phyloP scores from a whole-genome alignment of 345 rosid species.

The Melaleuca quinquenervia region DNA sequence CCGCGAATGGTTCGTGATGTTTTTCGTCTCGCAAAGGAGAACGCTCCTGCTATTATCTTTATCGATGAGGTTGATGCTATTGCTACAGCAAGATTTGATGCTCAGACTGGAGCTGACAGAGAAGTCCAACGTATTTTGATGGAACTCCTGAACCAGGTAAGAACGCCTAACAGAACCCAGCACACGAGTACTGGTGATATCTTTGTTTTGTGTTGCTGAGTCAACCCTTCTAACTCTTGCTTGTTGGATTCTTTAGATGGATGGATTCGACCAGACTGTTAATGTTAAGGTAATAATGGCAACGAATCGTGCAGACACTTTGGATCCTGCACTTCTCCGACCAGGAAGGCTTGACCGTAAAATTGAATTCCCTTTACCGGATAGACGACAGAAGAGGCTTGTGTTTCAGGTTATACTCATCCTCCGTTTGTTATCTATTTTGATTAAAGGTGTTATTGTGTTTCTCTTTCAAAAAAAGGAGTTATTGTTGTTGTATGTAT shows the following conservation, averaged over 20 bases:
- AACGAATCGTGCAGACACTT: slow-evolving; percentile 90
- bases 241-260: slow-evolving; percentile 41
- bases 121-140: slow-evolving; percentile 95
- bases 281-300: slow-evolving; percentile 99
- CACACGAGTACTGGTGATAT: not conserved
- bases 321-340: slow-evolving; percentile 97
- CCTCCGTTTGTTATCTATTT: not conserved
- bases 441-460: not conserved
- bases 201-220: not conserved
- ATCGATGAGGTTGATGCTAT: slow-evolving; percentile 98
- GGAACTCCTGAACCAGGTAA: slow-evolving; percentile 94
- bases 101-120: slow-evolving; percentile 99
- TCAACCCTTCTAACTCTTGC: not conserved
- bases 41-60: slow-evolving; percentile 97
- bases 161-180: not conserved
- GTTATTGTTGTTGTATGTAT: not conserved
- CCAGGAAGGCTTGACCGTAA: slow-evolving; percentile 96
- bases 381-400: slow-evolving; percentile 97
- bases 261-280: slow-evolving; percentile 95
- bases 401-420: slow-evolving; percentile 71
- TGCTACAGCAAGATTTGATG: slow-evolving; percentile 99
- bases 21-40: slow-evolving; percentile 95
- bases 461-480: not conserved
- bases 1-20: slow-evolving; percentile 99
- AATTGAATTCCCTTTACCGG: slow-evolving; percentile 93